These are phyloP conservation scores for Vitis rupestris DNA, from an alignment of 164 flowering plant genomes.

Conservation along the genomic window DNA sequence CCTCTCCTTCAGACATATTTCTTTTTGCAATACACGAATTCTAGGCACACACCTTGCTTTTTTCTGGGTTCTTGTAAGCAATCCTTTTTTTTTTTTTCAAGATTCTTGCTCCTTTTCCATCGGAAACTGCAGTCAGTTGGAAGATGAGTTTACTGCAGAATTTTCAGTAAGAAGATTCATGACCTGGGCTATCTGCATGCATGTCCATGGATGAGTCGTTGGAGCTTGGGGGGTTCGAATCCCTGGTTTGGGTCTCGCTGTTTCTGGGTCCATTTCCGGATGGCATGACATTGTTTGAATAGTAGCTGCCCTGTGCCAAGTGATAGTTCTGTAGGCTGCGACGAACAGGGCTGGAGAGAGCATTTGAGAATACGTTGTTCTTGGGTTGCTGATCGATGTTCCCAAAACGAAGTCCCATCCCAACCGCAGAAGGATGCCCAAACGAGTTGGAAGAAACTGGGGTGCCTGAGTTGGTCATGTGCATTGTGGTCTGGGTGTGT, in stretches of 20 bases:
- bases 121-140: background rate
- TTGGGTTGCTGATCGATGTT: conserved; percentile 28
- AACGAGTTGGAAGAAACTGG: conserved; percentile 5
- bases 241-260: conserved; percentile 28
- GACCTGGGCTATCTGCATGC: conserved; percentile 49
- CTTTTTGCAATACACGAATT: too few species aligned
- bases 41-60: background rate
- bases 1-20: too few species aligned
- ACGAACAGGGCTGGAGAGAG: conserved; percentile 60
- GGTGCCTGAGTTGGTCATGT: conserved; percentile 12
- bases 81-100: background rate
- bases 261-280: conserved; percentile 24
- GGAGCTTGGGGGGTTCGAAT: conserved; percentile 19
- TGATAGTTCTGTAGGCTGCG: conserved; percentile 57
- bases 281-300: conserved; percentile 8
- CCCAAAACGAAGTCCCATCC: conserved; percentile 27
- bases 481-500: conserved; percentile 11
- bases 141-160: background rate
- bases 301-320: conserved; percentile 26
- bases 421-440: conserved; percentile 12
- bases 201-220: conserved; percentile 57
- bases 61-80: background rate
- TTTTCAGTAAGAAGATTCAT: conserved; percentile 16
- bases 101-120: background rate
- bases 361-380: conserved; percentile 63